A percentile compares a stretch with the other conserved stretches of the same genome.
Conservation (phyloP, 169 alveolate genomes). For the Pseudocohnilembus persalinus region DNA sequence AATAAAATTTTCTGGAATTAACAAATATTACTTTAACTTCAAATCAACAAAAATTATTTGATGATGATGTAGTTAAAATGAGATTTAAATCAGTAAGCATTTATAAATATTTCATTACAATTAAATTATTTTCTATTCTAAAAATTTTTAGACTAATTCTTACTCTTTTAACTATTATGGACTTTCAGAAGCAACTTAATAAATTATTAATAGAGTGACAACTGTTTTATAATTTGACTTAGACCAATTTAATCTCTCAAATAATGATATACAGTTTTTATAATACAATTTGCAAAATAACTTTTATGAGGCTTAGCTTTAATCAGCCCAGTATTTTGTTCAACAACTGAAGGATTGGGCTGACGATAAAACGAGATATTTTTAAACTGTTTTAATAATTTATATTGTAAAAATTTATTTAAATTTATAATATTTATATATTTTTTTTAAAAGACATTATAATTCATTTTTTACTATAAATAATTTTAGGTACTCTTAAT, state of each 20-base stretch:
- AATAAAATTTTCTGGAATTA: background rate
- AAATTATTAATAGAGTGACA: background rate
- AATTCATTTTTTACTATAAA: background rate
- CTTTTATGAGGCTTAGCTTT: constrained; percentile 1
- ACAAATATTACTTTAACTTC: background rate
- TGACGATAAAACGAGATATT: background rate
- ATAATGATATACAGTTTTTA: background rate
- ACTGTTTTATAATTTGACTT: background rate
- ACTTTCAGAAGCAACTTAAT: background rate
- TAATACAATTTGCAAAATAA: constrained; percentile 9
- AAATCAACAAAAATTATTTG: background rate
- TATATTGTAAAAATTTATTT: background rate
- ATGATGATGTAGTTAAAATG: background rate
- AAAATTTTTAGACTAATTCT: too few species aligned
- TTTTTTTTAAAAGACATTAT: too few species aligned
- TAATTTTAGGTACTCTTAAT: background rate
- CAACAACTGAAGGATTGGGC: constrained; percentile 12
- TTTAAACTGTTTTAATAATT: background rate
- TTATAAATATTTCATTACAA: background rate
- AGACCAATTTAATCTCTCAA: background rate
- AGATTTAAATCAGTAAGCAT: background rate
- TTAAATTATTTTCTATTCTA: too few species aligned
- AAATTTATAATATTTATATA: too few species aligned
- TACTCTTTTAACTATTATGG: background rate
- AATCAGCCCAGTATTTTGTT: constrained; percentile 8